These are phyloP conservation scores for Yamadazyma oceani DNA, from an alignment of 1,139 yeast species.

Conservation along the genomic window DNA sequence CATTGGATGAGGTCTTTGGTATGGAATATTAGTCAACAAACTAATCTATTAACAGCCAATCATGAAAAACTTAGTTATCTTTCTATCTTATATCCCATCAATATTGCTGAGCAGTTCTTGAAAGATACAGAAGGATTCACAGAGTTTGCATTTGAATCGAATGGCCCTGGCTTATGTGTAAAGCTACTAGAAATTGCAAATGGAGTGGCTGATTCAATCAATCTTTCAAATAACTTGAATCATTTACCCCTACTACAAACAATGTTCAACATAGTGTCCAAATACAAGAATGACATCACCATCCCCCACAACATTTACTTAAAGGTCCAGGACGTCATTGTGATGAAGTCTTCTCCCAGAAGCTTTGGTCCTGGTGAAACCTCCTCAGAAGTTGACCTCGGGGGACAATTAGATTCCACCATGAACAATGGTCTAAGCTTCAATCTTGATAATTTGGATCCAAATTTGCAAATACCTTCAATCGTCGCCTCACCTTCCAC, in stretches of 20 bases:
- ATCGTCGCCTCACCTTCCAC: slow-evolving; percentile 6
- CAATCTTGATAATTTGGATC: not conserved
- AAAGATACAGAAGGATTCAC: slow-evolving; percentile 24
- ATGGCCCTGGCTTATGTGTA: slow-evolving; percentile 36
- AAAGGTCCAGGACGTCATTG: slow-evolving; percentile 16
- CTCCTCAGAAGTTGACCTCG: too few relatives aligned
- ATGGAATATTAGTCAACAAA: slow-evolving; percentile 31
- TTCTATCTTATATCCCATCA: slow-evolving; percentile 25
- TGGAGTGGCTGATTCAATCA: slow-evolving; percentile 24
- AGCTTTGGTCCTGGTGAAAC: too few relatives aligned
- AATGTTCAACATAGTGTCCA: slow-evolving; percentile 21
- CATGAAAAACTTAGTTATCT: slow-evolving; percentile 16
- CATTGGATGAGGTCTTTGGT: slow-evolving; percentile 36
- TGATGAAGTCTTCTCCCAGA: slow-evolving; percentile 5
- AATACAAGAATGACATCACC: slow-evolving; percentile 23
- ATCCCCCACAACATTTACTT: slow-evolving; percentile 21
- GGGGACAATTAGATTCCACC: too few relatives aligned
- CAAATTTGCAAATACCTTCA: slow-evolving; percentile 5
- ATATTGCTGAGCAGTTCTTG: slow-evolving; percentile 29
- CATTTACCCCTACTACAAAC: slow-evolving; percentile 15
- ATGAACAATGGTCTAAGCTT: too few relatives aligned
- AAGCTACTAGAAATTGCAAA: slow-evolving; percentile 34
- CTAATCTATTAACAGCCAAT: slow-evolving; percentile 13
- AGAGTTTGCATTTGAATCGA: slow-evolving; percentile 32
- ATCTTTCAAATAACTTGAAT: slow-evolving; percentile 7